phyloP scores from a whole-genome alignment of 2,329 filamentous ascomycete genomes.

The Microcyclospora pomicola region DNA sequence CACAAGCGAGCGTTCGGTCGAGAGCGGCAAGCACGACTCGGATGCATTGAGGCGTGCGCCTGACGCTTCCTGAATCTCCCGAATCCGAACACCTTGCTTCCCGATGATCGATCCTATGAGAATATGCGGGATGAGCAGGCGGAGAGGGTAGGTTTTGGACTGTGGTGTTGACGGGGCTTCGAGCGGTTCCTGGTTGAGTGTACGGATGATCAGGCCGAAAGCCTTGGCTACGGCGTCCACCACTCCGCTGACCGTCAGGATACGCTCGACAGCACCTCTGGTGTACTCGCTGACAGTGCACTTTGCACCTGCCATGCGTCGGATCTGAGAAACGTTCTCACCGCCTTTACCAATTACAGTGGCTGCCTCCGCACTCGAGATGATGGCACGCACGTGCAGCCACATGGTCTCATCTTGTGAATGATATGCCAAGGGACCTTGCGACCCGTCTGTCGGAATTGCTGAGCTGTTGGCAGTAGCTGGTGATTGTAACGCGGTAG shows the following conservation, averaged over 20 bases:
- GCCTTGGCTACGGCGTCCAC: slow-evolving; percentile 97
- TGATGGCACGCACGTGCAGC: slow-evolving; percentile 95
- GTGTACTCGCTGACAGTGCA: slow-evolving; percentile 98
- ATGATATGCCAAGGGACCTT: slow-evolving; percentile 30
- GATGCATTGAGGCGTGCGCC: slow-evolving; percentile 94
- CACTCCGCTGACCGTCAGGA: slow-evolving; percentile 89
- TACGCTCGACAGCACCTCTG: slow-evolving; percentile 91
- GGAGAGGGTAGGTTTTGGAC: slow-evolving; percentile 93
- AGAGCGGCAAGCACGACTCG: slow-evolving; percentile 83
- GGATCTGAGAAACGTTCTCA: slow-evolving; percentile 95
- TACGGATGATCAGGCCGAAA: slow-evolving; percentile 95
- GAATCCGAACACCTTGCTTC: slow-evolving; percentile 88
- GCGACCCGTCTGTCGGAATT: slow-evolving; percentile 32
- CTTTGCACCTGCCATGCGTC: slow-evolving; percentile 87
- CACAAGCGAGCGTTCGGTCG: slow-evolving; percentile 92
- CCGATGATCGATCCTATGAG: slow-evolving; percentile 98
- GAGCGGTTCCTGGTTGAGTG: slow-evolving; percentile 90
- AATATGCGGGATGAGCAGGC: slow-evolving; percentile 89
- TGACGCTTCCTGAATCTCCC: slow-evolving; percentile 95
- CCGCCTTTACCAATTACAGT: slow-evolving; percentile 98
- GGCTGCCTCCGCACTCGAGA: slow-evolving; percentile 91
- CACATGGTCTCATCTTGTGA: slow-evolving; percentile 85
- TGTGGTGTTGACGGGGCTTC: slow-evolving; percentile 77
- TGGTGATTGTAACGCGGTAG: slow-evolving; percentile 1
- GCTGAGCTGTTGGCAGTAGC: slow-evolving; percentile 37